Evolutionary conservation across 352 stramenopile species (phyloP).

Genomic region (Phytophthora aleatoria): DNA sequence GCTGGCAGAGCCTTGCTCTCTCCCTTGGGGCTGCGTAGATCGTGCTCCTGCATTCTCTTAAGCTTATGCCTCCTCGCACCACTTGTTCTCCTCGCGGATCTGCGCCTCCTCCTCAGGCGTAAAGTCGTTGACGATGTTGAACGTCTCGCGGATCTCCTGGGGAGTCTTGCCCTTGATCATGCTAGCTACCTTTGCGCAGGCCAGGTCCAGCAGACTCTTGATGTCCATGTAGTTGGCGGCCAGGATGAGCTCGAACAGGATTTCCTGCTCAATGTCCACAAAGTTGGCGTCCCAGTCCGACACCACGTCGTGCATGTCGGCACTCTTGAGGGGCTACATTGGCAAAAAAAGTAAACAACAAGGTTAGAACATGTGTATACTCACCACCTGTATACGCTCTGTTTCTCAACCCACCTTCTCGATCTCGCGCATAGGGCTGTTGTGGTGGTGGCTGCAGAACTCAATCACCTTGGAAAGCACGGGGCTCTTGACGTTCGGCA

Average conservation of each 20-base stretch:
- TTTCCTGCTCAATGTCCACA: constrained; percentile 98
- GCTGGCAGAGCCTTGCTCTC: background rate
- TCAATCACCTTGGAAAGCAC: constrained; percentile 98
- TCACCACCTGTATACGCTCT: background rate
- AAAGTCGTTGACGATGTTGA: constrained; percentile 99
- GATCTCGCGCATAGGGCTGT: constrained; percentile 99
- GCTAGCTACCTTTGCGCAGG: constrained; percentile 92
- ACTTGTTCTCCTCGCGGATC: constrained; percentile 99
- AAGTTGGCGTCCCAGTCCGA: constrained; percentile 99
- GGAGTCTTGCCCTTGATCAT: constrained; percentile 98
- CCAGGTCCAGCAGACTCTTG: constrained; percentile 94
- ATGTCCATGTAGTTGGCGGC: constrained; percentile 99
- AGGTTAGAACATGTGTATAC: constrained; percentile 3
- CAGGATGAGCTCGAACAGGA: constrained; percentile 99
- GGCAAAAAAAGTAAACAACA: constrained; percentile 9
- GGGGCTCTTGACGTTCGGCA: constrained; percentile 97
- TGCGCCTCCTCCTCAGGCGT: constrained; percentile 99
- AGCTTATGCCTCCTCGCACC: constrained; percentile 97
- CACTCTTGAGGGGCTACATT: constrained; percentile 95
- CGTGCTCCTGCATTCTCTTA: background rate
- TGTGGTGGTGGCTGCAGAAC: constrained; percentile 96
- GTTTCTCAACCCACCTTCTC: constrained; percentile 88
- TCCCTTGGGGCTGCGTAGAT: constrained; percentile 1
- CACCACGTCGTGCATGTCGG: constrained; percentile 99
- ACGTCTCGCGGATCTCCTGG: constrained; percentile 99